Percentiles rank a stretch among this genome's conserved stretches.
These are phyloP conservation scores for Pseudophaeomoniella oleicola DNA, from an alignment of 2,329 filamentous ascomycete genomes.

Conservation along the genomic window DNA sequence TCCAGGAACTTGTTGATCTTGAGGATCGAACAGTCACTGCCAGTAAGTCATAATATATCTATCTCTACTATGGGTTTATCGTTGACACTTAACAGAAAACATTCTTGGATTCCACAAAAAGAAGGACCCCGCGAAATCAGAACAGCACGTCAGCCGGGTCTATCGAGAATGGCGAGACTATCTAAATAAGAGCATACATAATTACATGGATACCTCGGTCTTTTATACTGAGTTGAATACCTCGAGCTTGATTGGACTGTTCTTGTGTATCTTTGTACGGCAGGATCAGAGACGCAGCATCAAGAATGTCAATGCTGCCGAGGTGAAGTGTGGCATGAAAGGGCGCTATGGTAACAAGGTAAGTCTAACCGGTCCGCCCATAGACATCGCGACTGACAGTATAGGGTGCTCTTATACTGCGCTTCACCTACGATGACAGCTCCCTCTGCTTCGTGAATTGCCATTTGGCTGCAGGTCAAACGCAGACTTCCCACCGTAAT, in stretches of 20 bases:
- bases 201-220: slow-evolving; percentile 62
- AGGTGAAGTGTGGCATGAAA: slow-evolving; percentile 93
- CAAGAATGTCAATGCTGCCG: slow-evolving; percentile 59
- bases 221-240: slow-evolving; percentile 79
- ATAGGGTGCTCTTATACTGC: slow-evolving; percentile 68
- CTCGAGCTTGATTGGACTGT: slow-evolving; percentile 79
- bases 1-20: slow-evolving; percentile 94
- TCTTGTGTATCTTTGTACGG: slow-evolving; percentile 92
- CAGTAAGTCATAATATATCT: slow-evolving; percentile 43
- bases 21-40: slow-evolving; percentile 96
- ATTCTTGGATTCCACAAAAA: slow-evolving; percentile 66
- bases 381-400: background rate
- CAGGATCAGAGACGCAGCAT: slow-evolving; percentile 62
- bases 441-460: slow-evolving; percentile 96
- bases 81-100: slow-evolving; percentile 40
- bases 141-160: slow-evolving; percentile 90
- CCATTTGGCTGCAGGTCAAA: slow-evolving; percentile 87
- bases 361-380: slow-evolving; percentile 7
- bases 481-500: slow-evolving; percentile 78
- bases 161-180: slow-evolving; percentile 96
- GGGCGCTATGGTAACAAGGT: slow-evolving; percentile 89
- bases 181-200: slow-evolving; percentile 65
- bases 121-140: slow-evolving; percentile 56
- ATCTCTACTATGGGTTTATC: no score
- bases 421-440: slow-evolving; percentile 87